A percentile compares a stretch with the other conserved stretches of the same genome.
Conservation (phyloP, 805 yeast genomes). For the Cyberlindnera saturnus region DNA sequence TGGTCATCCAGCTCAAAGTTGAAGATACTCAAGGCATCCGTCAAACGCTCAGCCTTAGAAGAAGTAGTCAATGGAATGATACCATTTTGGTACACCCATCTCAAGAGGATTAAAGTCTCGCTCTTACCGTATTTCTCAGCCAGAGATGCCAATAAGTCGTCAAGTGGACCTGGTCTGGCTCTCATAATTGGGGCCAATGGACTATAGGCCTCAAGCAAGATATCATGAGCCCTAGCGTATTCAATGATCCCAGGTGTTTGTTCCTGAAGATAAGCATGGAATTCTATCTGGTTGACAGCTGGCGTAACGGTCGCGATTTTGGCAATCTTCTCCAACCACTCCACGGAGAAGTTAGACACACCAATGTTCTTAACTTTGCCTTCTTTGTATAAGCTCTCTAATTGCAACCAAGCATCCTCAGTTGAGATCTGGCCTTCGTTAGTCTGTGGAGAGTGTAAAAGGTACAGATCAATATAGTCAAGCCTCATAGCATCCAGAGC, state of each 20-base stretch:
- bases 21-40: conserved; percentile 47
- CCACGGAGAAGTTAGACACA: conserved; percentile 56
- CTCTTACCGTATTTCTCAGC: conserved; percentile 47
- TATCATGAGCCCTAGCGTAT: conserved; percentile 39
- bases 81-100: conserved; percentile 60
- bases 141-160: conserved; percentile 34
- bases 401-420: conserved; percentile 47
- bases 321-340: conserved; percentile 41
- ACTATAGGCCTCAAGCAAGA: conserved; percentile 53
- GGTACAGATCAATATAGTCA: conserved; percentile 52
- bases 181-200: conserved; percentile 40
- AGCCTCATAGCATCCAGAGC: conserved; percentile 39
- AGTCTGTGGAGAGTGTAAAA: conserved; percentile 47
- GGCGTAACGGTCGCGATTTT: conserved; percentile 43
- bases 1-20: conserved; percentile 43
- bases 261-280: conserved; percentile 58
- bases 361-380: conserved; percentile 62
- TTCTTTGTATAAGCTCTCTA: conserved; percentile 34
- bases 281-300: conserved; percentile 64
- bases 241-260: conserved; percentile 53
- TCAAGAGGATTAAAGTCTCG: conserved; percentile 50
- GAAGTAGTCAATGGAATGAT: conserved; percentile 68
- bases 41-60: conserved; percentile 43
- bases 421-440: conserved; percentile 24
- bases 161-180: conserved; percentile 35